Evolutionary conservation across 2,329 filamentous ascomycete genomes (phyloP), one percentile per base, ranked within the genome.

Genomic region (Talaromyces sp.): DNA sequence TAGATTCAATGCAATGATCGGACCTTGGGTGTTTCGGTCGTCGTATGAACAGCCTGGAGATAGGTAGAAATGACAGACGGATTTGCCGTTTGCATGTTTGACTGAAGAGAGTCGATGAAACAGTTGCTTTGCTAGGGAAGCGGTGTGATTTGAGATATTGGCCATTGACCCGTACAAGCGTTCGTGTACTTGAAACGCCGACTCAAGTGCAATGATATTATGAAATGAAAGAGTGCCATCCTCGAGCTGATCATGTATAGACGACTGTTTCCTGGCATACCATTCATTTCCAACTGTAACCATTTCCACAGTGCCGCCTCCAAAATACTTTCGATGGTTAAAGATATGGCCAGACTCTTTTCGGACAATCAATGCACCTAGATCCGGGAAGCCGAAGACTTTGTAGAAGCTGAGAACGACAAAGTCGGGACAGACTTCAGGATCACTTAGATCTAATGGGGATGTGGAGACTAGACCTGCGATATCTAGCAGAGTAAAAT

Each of bases 371-470:
- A 99, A 79, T 1, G 89, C 93, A 1, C 94, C 94, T 1, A 98
- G 82, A 74, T 98, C 92, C 0, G 94, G 94, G 69, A 97, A 97
- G 1, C 95, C 94, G 75, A 98, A 98, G n/a, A 97, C 93, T 76
- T 98, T 99, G 80, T 97, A 96, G 68, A 98, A 88, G 76, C 93
- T 97, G 48, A 98, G 73, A 0, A 92, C 90, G 0, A 87, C 89
- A 69, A 98, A 98, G 75, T 98, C 94, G 1, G 94, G 91, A 0
- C 90, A 87, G 0, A 78, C 74, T 0, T 81, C 79, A 0, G 83
- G 70, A 69, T 90, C 79, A 63, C 86, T 82, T 2, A 98, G 80
- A 72, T 96, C 86, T 7, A 98, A 81, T 0, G 87, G 87, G 4
- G 90, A 87, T 0, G 93, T 97, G 8, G 92, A 88, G 10, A 88